Conservation (phyloP, 2,329 filamentous ascomycete species). For the Ophiostoma ips region DNA sequence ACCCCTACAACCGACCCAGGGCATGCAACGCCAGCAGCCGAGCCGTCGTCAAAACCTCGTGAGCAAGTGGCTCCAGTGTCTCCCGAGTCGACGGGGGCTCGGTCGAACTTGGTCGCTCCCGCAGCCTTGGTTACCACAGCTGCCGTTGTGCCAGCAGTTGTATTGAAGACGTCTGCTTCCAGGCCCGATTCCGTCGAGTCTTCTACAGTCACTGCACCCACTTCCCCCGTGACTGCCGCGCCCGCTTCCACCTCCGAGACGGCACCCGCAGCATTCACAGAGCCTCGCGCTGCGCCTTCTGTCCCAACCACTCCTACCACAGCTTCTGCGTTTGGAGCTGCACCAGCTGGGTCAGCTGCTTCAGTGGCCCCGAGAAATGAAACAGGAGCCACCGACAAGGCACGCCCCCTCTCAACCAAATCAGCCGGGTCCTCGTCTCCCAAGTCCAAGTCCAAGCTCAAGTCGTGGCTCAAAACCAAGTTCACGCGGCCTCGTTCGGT, state of each 20-base stretch:
- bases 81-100: background rate
- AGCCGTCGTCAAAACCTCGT: background rate
- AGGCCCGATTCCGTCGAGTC: background rate
- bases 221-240: background rate
- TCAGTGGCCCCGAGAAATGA: background rate
- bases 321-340: background rate
- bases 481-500: slow-evolving; percentile 22
- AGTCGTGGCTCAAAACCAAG: slow-evolving; percentile 30
- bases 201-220: background rate
- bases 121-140: background rate
- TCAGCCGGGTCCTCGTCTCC: slow-evolving; percentile 9
- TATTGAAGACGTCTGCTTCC: background rate
- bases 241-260: background rate
- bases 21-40: background rate
- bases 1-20: background rate
- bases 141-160: background rate
- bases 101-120: background rate
- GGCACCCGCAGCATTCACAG: background rate
- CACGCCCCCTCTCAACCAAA: background rate
- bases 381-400: background rate
- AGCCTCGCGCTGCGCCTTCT: background rate
- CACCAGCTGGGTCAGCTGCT: background rate
- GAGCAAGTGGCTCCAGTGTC: background rate
- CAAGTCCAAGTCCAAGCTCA: slow-evolving; percentile 21
- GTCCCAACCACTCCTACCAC: background rate